A percentile compares a stretch with the other conserved stretches of the same genome.
Evolutionary conservation across 805 yeast species (phyloP).

Genomic region (Starmerella tilneyi): DNA sequence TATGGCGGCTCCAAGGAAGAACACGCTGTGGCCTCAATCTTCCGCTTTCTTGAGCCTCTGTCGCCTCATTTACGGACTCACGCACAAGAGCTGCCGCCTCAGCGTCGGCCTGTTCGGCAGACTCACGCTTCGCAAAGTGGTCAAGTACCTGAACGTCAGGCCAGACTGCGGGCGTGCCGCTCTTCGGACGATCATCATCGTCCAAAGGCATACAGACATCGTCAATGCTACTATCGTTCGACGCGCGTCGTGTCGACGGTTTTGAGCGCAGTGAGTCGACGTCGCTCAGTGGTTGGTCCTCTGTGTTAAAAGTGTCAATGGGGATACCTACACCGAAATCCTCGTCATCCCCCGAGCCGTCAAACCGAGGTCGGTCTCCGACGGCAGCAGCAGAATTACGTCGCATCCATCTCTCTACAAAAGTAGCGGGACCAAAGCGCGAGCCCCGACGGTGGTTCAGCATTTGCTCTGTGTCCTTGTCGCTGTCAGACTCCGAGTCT

Average conservation of each 20-base stretch:
- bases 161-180: slow-evolving; percentile 41
- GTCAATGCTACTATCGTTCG: slow-evolving; percentile 60
- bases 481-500: slow-evolving; percentile 3
- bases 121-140: slow-evolving; percentile 68
- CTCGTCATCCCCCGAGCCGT: slow-evolving; percentile 11
- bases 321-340: slow-evolving; percentile 24
- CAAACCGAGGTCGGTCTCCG: slow-evolving; percentile 11
- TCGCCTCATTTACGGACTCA: slow-evolving; percentile 47
- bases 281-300: not conserved
- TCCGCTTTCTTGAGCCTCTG: slow-evolving; percentile 36
- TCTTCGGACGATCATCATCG: slow-evolving; percentile 26
- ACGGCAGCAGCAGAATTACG: slow-evolving; percentile 16
- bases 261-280: slow-evolving; percentile 36
- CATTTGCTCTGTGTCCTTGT: slow-evolving; percentile 9
- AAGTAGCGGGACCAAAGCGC: slow-evolving; percentile 12
- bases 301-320: slow-evolving; percentile 14
- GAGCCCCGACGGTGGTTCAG: slow-evolving; percentile 16
- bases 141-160: slow-evolving; percentile 71
- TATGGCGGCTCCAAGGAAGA: slow-evolving; percentile 56
- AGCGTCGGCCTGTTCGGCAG: slow-evolving; percentile 34
- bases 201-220: slow-evolving; percentile 89
- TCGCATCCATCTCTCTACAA: slow-evolving; percentile 26
- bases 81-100: slow-evolving; percentile 29
- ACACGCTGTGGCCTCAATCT: slow-evolving; percentile 65
- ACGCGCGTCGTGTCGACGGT: slow-evolving; percentile 51